phyloP scores from a whole-genome alignment of 176 grass and related monocot genomes.

The Carex kokanica region DNA sequence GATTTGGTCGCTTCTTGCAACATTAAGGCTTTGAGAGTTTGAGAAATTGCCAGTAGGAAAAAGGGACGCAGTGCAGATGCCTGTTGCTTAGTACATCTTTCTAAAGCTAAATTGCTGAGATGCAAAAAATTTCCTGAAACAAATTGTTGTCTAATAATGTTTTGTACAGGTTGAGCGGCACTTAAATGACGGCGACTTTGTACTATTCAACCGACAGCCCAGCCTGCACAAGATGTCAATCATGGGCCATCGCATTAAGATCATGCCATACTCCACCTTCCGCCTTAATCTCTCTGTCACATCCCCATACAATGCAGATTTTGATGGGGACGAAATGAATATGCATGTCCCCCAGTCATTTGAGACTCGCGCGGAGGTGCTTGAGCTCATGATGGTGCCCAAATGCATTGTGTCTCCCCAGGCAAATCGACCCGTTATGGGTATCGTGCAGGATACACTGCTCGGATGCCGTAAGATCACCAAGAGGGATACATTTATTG shows the following conservation, averaged over 20 bases:
- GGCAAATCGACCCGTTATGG: slow-evolving; percentile 93
- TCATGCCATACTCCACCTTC: slow-evolving; percentile 98
- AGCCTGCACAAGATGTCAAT: slow-evolving; percentile 99
- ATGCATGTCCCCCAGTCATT: slow-evolving; percentile 99
- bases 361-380: slow-evolving; percentile 94
- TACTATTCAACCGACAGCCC: slow-evolving; percentile 93
- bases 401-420: slow-evolving; percentile 98
- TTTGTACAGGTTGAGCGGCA: slow-evolving; percentile 73
- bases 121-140: neutral
- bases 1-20: neutral
- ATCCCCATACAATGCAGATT: slow-evolving; percentile 99
- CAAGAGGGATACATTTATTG: slow-evolving; percentile 93
- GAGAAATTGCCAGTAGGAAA: neutral
- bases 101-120: slow-evolving; percentile 17
- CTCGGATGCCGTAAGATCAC: slow-evolving; percentile 95
- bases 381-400: slow-evolving; percentile 99
- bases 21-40: neutral
- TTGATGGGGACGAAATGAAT: slow-evolving; percentile 99
- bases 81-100: neutral
- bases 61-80: neutral
- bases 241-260: slow-evolving; percentile 98
- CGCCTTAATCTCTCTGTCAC: slow-evolving; percentile 89
- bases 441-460: slow-evolving; percentile 89
- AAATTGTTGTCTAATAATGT: neutral
- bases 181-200: slow-evolving; percentile 90